Conservation (phyloP, 371 early-diverging fungal genomes). For the Synchytrium microbalum region DNA sequence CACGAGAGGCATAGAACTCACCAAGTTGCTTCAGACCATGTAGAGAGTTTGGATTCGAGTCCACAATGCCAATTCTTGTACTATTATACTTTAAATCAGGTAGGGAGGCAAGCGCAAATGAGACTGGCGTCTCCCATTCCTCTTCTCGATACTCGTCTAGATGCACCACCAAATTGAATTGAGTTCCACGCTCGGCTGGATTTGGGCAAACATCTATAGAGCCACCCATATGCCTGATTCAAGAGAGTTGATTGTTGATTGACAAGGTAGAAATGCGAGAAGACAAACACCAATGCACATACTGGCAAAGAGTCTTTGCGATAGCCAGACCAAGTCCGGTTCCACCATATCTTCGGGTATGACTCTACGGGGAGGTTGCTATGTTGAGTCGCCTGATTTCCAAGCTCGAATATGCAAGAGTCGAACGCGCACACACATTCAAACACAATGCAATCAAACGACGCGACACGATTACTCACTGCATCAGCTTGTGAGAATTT, state of each 20-base stretch:
- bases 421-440: neutral
- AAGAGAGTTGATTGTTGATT: no score
- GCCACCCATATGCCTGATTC: slow-evolving; percentile 77
- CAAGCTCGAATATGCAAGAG: no score
- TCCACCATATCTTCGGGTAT: slow-evolving; percentile 72
- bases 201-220: slow-evolving; percentile 52
- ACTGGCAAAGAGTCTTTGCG: slow-evolving; percentile 40
- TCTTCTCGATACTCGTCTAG: neutral
- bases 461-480: slow-evolving; percentile 3
- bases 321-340: slow-evolving; percentile 84
- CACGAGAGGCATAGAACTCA: neutral
- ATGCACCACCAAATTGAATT: neutral
- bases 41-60: neutral
- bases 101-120: slow-evolving; percentile 6
- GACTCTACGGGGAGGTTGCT: neutral
- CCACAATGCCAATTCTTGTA: neutral
- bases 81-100: neutral
- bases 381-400: no score
- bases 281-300: no score
- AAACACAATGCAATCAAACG: neutral
- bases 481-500: slow-evolving; percentile 46
- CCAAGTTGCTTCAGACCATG: neutral
- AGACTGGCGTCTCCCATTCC: slow-evolving; percentile 8
- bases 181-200: slow-evolving; percentile 11
- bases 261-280: slow-evolving; percentile 64